phyloP scores from a whole-genome alignment of 73 alveolate species.

The Paramecium primaurelia region DNA sequence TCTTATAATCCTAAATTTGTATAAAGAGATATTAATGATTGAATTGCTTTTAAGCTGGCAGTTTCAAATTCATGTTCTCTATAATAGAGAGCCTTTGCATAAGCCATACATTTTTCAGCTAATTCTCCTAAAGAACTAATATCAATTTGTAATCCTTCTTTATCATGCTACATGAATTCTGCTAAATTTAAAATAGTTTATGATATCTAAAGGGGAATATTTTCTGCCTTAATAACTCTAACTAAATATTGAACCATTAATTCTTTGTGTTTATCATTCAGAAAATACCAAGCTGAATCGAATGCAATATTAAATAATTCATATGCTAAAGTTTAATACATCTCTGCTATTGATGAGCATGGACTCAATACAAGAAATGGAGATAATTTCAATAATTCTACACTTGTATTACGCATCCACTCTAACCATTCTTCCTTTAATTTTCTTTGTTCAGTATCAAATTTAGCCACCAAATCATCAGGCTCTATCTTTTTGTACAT shows the following conservation, averaged over 20 bases:
- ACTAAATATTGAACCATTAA: slow-evolving; percentile 72
- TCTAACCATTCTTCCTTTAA: slow-evolving; percentile 88
- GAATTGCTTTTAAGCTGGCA: slow-evolving; percentile 66
- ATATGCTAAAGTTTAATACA: slow-evolving; percentile 85
- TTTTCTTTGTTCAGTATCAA: slow-evolving; percentile 34
- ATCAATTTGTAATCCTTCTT: slow-evolving; percentile 81
- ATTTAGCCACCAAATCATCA: slow-evolving; percentile 45
- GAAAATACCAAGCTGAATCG: slow-evolving; percentile 87
- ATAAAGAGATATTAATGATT: slow-evolving; percentile 49
- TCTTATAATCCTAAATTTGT: slow-evolving; percentile 92
- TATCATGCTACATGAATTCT: slow-evolving; percentile 97
- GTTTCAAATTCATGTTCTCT: slow-evolving; percentile 91
- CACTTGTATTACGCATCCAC: slow-evolving; percentile 91
- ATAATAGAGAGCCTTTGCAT: slow-evolving; percentile 97
- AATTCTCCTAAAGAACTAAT: slow-evolving; percentile 87
- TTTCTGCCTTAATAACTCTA: slow-evolving; percentile 75
- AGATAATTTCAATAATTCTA: slow-evolving; percentile 76
- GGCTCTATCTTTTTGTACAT: slow-evolving; percentile 57
- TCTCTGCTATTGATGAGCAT: slow-evolving; percentile 87
- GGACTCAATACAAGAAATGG: slow-evolving; percentile 89
- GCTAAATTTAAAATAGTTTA: slow-evolving; percentile 92
- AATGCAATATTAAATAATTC: slow-evolving; percentile 94
- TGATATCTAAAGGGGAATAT: slow-evolving; percentile 81
- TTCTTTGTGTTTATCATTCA: slow-evolving; percentile 81
- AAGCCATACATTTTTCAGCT: slow-evolving; percentile 96